These are phyloP conservation scores for Nepenthes mirabilis DNA, from an alignment of 148 eudicot species.

Conservation along the genomic window DNA sequence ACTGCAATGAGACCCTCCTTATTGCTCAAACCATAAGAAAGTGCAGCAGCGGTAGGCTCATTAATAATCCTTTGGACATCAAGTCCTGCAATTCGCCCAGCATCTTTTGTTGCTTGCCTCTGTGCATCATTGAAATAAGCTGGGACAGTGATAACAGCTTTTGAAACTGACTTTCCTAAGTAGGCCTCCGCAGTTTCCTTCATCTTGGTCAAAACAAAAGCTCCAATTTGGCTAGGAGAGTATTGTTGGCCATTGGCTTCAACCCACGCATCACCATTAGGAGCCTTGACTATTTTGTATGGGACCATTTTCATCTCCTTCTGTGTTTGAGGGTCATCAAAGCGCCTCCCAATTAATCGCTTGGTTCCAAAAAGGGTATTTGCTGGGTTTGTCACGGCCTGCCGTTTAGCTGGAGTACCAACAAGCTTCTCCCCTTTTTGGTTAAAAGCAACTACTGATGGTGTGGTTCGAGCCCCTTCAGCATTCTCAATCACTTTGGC, in stretches of 20 bases:
- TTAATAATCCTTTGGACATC: slow-evolving; percentile 91
- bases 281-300: slow-evolving; percentile 69
- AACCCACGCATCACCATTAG: slow-evolving; percentile 99
- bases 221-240: slow-evolving; percentile 91
- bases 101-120: slow-evolving; percentile 95
- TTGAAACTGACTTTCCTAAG: slow-evolving; percentile 67
- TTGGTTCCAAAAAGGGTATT: slow-evolving; percentile 79
- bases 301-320: slow-evolving; percentile 97
- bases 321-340: slow-evolving; percentile 77
- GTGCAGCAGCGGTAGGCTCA: slow-evolving; percentile 99
- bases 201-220: slow-evolving; percentile 83
- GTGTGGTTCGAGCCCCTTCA: slow-evolving; percentile 93
- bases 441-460: slow-evolving; percentile 79
- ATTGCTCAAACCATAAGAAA: slow-evolving; percentile 80
- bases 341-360: slow-evolving; percentile 82
- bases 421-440: slow-evolving; percentile 78
- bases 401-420: slow-evolving; percentile 92
- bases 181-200: slow-evolving; percentile 95
- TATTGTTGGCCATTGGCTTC: slow-evolving; percentile 89
- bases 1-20: slow-evolving; percentile 94
- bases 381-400: slow-evolving; percentile 81
- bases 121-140: slow-evolving; percentile 96
- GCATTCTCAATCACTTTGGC: slow-evolving; percentile 95
- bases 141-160: slow-evolving; percentile 89
- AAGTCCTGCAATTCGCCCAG: slow-evolving; percentile 84